These are phyloP conservation scores for Eimeria praecox DNA, from an alignment of 169 alveolate genomes.

Conservation along the genomic window DNA sequence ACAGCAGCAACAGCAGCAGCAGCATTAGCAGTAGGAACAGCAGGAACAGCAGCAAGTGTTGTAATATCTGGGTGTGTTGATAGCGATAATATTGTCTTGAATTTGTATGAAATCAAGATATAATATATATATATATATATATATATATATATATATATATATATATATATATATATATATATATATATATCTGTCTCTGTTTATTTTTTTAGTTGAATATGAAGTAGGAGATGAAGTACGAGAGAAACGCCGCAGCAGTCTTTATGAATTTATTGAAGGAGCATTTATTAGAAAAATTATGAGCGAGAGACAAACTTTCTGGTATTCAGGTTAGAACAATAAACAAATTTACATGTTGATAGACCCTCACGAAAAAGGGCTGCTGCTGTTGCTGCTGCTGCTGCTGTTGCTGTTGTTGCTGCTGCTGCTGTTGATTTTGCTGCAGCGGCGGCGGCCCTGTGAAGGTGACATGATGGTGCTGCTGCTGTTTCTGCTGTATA, in stretches of 20 bases:
- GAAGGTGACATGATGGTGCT: no score
- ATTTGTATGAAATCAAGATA: no score
- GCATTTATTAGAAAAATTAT: constrained; percentile 37
- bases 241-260: constrained; percentile 4
- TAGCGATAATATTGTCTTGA: no score
- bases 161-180: no score
- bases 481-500: constrained; percentile 17
- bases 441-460: no score
- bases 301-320: constrained; percentile 60
- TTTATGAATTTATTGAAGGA: constrained; percentile 35
- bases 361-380: not conserved
- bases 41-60: not conserved
- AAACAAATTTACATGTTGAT: not conserved
- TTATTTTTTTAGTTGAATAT: not conserved
- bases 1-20: not conserved
- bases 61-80: no score
- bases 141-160: no score
- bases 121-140: no score
- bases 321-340: constrained; percentile 62
- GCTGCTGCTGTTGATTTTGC: no score
- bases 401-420: not conserved
- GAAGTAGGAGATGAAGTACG: not conserved
- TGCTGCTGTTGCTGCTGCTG: not conserved
- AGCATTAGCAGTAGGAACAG: not conserved
- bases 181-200: not conserved